A percentile compares a stretch with the other conserved stretches of the same genome.
Evolutionary conservation across 306 rosid genomes (phyloP).

Genomic region (Cucurbita maxima): DNA sequence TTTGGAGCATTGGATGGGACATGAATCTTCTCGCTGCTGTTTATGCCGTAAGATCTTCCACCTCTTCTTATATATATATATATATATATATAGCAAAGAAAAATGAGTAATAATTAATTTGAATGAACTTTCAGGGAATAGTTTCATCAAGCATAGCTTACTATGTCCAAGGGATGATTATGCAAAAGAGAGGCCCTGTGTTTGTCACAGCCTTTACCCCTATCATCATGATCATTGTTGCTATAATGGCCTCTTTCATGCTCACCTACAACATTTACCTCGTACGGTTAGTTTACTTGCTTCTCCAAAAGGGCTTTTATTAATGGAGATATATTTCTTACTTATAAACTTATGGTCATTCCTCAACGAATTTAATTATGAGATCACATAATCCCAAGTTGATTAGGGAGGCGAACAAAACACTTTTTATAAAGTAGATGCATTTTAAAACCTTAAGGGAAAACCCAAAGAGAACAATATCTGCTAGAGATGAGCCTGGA

Average conservation of each 20-base stretch:
- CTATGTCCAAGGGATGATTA: slow-evolving; percentile 75
- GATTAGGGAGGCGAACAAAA: too few species aligned
- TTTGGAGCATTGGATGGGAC: slow-evolving; percentile 84
- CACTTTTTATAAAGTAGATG: too few species aligned
- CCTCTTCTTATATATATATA: not conserved
- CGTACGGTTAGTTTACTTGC: slow-evolving; percentile 45
- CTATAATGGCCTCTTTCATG: slow-evolving; percentile 71
- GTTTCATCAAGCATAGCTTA: slow-evolving; percentile 54
- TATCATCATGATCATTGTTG: slow-evolving; percentile 83
- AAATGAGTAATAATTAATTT: not conserved
- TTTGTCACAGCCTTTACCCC: slow-evolving; percentile 96
- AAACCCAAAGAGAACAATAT: too few species aligned
- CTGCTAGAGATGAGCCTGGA: too few species aligned
- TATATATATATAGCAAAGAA: too few species aligned
- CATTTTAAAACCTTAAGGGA: too few species aligned
- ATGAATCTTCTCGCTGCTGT: slow-evolving; percentile 79
- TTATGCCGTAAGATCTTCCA: slow-evolving; percentile 44
- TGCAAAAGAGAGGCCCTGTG: slow-evolving; percentile 80
- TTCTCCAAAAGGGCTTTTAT: too few species aligned
- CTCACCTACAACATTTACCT: slow-evolving; percentile 66
- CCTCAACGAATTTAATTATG: too few species aligned
- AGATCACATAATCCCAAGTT: too few species aligned
- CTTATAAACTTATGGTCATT: too few species aligned
- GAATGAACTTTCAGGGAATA: slow-evolving; percentile 47
- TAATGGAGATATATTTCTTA: too few species aligned